Percentiles rank a stretch among this genome's conserved stretches.
Conservation (phyloP, 805 yeast genomes). For the Barnettozyma botsteinii region DNA sequence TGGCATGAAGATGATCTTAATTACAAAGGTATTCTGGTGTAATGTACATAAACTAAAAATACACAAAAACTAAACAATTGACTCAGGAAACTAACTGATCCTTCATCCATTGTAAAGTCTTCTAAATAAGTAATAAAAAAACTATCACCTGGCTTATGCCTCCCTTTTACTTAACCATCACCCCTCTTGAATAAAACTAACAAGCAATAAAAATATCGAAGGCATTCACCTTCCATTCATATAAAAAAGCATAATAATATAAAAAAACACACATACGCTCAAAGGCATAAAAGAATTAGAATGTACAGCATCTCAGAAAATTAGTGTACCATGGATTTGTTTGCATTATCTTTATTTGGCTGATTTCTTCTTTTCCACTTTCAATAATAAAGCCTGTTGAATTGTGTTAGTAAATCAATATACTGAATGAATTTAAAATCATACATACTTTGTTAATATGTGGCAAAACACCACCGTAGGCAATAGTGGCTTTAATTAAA, state of each 20-base stretch:
- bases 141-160: not conserved
- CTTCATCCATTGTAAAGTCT: not conserved
- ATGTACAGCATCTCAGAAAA: not conserved
- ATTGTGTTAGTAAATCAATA: slow-evolving; percentile 1
- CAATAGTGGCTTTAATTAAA: slow-evolving; percentile 87
- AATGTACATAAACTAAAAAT: slow-evolving; percentile 10
- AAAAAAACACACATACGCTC: not conserved
- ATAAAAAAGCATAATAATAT: not conserved
- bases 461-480: slow-evolving; percentile 99
- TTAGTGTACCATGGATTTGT: not conserved
- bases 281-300: slow-evolving; percentile 3
- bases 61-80: slow-evolving; percentile 3
- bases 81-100: not conserved
- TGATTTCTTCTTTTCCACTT: slow-evolving; percentile 19
- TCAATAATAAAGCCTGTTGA: slow-evolving; percentile 15
- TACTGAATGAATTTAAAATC: no score
- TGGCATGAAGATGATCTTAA: no score
- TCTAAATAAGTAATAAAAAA: slow-evolving; percentile 3
- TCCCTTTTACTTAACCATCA: no score
- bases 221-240: not conserved
- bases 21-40: slow-evolving; percentile 1
- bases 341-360: slow-evolving; percentile 6
- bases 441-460: slow-evolving; percentile 45
- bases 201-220: not conserved
- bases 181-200: not conserved